Conservation (phyloP, 352 stramenopile genomes). For the Globisporangium cederbergense region DNA sequence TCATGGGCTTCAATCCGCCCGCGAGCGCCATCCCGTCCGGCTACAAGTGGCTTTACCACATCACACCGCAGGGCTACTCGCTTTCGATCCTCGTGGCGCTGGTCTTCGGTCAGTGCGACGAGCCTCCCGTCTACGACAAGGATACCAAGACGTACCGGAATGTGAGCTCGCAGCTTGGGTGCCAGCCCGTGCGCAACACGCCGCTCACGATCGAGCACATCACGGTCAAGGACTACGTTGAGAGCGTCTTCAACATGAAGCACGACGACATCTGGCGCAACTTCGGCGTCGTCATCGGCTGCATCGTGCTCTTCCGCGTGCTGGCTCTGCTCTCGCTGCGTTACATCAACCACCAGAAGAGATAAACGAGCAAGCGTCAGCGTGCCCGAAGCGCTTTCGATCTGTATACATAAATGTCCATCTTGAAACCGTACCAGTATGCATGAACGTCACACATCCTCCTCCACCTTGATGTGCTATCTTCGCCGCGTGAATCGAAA, state of each 20-base stretch:
- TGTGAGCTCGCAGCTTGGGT: conserved; percentile 14
- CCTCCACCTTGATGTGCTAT: no score
- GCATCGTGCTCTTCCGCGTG: conserved; percentile 37
- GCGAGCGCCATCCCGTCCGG: conserved; percentile 28
- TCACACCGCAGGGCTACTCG: conserved; percentile 30
- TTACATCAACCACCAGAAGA: conserved; percentile 29
- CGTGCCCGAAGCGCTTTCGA: no score
- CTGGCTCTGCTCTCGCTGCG: conserved; percentile 36
- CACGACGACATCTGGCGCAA: conserved; percentile 12
- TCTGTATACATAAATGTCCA: no score
- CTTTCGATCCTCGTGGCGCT: conserved; percentile 35
- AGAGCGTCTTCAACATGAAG: conserved; percentile 26
- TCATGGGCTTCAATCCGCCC: conserved; percentile 45
- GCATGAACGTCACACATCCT: no score
- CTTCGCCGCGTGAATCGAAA: no score
- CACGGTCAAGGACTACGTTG: conserved; percentile 31
- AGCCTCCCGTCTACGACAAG: not conserved
- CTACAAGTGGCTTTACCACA: conserved; percentile 45
- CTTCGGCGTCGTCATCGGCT: conserved; percentile 17
- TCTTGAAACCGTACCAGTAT: no score
- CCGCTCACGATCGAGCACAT: conserved; percentile 6
- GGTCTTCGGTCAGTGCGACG: conserved; percentile 40
- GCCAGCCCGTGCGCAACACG: conserved; percentile 1
- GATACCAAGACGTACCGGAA: not conserved
- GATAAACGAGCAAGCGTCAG: not conserved